Base-by-base conservation (phyloP, 345 rosid genomes). In the Syzygium aromaticum region DNA sequence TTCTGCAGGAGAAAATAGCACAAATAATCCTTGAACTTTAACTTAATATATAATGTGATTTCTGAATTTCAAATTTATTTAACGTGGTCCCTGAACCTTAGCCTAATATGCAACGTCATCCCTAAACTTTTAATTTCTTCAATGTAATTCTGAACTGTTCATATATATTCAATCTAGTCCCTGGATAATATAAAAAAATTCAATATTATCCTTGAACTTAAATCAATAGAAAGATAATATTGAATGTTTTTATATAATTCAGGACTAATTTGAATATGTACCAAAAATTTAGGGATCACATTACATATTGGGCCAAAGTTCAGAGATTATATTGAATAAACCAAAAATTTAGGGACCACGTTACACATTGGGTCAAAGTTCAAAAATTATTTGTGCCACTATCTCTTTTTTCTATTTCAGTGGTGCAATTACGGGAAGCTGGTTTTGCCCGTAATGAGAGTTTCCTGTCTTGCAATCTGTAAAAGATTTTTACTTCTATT, bases 81-180 rank as follows among this genome's bases (percentile, higher is more conserved):
- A 57, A 57, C 4, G 0, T 2, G 0, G 0, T 1, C 0, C 1
- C 23, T 57, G 3, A 57, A 57, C 0, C 23, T 57, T 57, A 57
- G 11, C 0, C 2, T 9, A 57, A 57, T 57, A 0, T 23, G 10
- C 0, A 23, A 22, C 11, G 2, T 10, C 4, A 57, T 0, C 0
- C n/a, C 2, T 57, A 0, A 57, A 57, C 0, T 57, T 57, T 23
- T 9, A 57, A 57, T 57, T 0, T 57, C 0, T 57, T 57, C 2
- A 23, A 23, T 10, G 0, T 57, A 6, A 10, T 10, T 3, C 0
- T 0, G 0, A 0, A 57, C 63, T 57, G 7, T 57, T 57, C 0
- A 8, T 23, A 23, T 2, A 57, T 23, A 0, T 23, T 1, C 0
- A 57, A 57, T 25, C 0, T 57, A 57, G 1, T 57, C n/a, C 0